phyloP scores from a whole-genome alignment of 2,329 filamentous ascomycete genomes.

The Talaromyces funiculosus region DNA sequence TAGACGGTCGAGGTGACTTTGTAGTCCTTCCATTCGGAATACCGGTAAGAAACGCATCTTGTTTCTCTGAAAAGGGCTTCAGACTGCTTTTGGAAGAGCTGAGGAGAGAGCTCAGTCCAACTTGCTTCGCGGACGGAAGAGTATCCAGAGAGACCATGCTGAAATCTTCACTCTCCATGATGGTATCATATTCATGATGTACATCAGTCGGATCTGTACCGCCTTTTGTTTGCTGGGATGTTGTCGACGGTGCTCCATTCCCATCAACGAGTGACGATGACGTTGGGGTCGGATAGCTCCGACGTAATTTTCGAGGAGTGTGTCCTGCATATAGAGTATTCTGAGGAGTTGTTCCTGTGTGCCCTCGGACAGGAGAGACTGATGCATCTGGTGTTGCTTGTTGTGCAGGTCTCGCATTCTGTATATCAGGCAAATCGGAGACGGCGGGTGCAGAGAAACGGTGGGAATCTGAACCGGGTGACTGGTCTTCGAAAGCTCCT shows the following conservation, averaged over 20 bases:
- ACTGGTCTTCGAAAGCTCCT: constrained; percentile 11
- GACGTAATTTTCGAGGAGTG: constrained; percentile 27
- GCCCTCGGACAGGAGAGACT: constrained; percentile 26
- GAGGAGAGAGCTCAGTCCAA: constrained; percentile 31
- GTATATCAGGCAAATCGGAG: background rate
- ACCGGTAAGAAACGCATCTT: constrained; percentile 14
- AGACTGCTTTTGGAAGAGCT: constrained; percentile 23
- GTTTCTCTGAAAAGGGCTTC: constrained; percentile 25
- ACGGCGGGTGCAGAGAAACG: background rate
- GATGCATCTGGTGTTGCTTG: constrained; percentile 28
- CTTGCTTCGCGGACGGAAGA: constrained; percentile 45
- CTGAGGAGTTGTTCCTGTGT: constrained; percentile 24
- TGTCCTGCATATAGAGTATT: constrained; percentile 30
- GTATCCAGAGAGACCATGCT: constrained; percentile 54
- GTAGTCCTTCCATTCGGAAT: background rate
- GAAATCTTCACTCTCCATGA: constrained; percentile 54
- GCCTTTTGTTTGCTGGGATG: constrained; percentile 2
- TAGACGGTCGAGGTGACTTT: background rate
- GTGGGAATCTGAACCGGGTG: background rate
- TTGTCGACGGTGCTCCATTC: constrained; percentile 19
- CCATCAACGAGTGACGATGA: constrained; percentile 37
- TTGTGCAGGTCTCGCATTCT: background rate
- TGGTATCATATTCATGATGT: constrained; percentile 48
- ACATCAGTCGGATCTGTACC: constrained; percentile 36
- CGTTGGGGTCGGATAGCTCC: constrained; percentile 36